These are phyloP conservation scores for Boletus vinaceobasis DNA, from an alignment of 768 basidiomycete species.

Conservation along the genomic window DNA sequence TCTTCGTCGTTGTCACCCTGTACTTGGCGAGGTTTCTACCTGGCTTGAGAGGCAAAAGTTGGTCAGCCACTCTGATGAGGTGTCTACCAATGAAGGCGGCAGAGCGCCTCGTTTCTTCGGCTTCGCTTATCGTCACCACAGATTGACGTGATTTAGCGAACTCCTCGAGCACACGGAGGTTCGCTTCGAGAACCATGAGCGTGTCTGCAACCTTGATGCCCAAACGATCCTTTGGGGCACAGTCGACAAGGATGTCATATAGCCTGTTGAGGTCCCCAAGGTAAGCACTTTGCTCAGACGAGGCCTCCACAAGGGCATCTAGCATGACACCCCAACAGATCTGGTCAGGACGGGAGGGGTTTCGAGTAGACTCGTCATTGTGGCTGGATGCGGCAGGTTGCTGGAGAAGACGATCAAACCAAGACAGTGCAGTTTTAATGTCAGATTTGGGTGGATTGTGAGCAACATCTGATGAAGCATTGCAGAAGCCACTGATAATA, in stretches of 20 bases:
- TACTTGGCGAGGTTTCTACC: slow-evolving; percentile 16
- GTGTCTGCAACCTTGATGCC: slow-evolving; percentile 37
- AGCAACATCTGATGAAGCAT: slow-evolving; percentile 17
- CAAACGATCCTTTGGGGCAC: slow-evolving; percentile 35
- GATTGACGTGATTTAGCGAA: slow-evolving; percentile 1
- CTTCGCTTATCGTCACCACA: background rate
- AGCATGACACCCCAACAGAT: slow-evolving; percentile 60
- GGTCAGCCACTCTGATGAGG: background rate
- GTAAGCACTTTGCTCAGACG: slow-evolving; percentile 32
- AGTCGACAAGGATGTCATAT: slow-evolving; percentile 39
- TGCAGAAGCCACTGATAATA: slow-evolving; percentile 65
- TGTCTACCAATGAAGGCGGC: slow-evolving; percentile 30
- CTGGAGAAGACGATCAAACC: slow-evolving; percentile 65
- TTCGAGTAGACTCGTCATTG: slow-evolving; percentile 42
- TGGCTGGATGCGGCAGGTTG: slow-evolving; percentile 35
- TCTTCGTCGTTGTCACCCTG: slow-evolving; percentile 8
- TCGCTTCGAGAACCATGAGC: slow-evolving; percentile 42
- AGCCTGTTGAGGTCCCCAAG: slow-evolving; percentile 55
- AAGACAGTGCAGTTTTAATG: slow-evolving; percentile 56
- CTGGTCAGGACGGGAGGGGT: slow-evolving; percentile 49
- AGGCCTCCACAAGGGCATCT: slow-evolving; percentile 44
- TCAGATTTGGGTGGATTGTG: slow-evolving; percentile 36
- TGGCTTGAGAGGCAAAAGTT: slow-evolving; percentile 11
- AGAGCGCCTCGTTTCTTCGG: slow-evolving; percentile 9
- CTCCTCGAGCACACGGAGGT: slow-evolving; percentile 34